Conservation (phyloP, 495 filamentous ascomycete genomes). For the Penicillium coprophilum region DNA sequence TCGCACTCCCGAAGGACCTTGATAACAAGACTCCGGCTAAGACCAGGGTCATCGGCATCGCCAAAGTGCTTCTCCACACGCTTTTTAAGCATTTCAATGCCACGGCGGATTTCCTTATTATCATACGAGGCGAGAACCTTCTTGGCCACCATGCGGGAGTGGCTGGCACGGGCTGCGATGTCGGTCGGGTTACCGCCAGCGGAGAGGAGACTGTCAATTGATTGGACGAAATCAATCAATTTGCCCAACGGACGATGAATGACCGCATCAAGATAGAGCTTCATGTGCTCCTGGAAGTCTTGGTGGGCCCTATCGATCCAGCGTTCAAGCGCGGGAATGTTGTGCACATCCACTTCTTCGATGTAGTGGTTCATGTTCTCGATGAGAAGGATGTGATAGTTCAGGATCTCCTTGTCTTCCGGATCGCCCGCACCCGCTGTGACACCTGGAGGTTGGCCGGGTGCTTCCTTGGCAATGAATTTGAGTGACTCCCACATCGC, state of each 20-base stretch:
- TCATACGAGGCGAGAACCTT: conserved; percentile 81
- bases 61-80: conserved; percentile 96
- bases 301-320: conserved; percentile 74
- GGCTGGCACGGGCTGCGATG: conserved; percentile 71
- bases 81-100: conserved; percentile 81
- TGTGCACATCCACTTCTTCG: conserved; percentile 80
- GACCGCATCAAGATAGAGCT: conserved; percentile 79
- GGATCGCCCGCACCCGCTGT: conserved; percentile 62
- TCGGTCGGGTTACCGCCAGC: conserved; percentile 41
- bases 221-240: conserved; percentile 84
- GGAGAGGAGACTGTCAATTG: conserved; percentile 67
- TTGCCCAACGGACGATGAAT: conserved; percentile 88
- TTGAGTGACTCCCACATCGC: conserved; percentile 96
- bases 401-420: conserved; percentile 93
- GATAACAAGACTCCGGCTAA: conserved; percentile 67
- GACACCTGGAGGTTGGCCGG: conserved; percentile 51
- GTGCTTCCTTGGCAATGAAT: conserved; percentile 92
- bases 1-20: conserved; percentile 83
- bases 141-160: conserved; percentile 77
- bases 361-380: conserved; percentile 99
- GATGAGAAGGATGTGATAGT: conserved; percentile 94
- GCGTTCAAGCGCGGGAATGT: conserved; percentile 70
- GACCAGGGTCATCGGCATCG: conserved; percentile 72
- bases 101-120: conserved; percentile 75
- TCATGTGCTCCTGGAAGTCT: conserved; percentile 87